These are phyloP conservation scores for Plenodomus tracheiphilus DNA, from an alignment of 2,329 filamentous ascomycete genomes.

Conservation along the genomic window DNA sequence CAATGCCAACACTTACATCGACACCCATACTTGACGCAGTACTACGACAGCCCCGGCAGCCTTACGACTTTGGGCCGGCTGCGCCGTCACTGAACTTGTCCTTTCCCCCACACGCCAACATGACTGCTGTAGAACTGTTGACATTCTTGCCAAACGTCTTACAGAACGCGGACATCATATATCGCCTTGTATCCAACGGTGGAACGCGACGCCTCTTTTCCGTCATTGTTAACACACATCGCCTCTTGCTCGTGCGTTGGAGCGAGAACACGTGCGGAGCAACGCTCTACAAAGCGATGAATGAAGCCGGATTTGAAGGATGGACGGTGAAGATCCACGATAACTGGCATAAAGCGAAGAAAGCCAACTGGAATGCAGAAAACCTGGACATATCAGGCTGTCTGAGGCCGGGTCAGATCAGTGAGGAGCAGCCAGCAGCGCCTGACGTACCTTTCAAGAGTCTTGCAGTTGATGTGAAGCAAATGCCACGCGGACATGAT, in stretches of 20 bases:
- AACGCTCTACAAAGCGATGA: conserved; percentile 22
- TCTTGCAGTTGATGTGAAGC: conserved; percentile 15
- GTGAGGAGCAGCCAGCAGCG: neutral
- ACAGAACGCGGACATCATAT: conserved; percentile 23
- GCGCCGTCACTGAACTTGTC: conserved; percentile 14
- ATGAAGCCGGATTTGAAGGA: conserved; percentile 13
- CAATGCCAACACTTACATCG: neutral
- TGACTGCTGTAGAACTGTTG: conserved; percentile 28
- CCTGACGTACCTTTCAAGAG: conserved; percentile 18
- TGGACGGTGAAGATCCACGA: conserved; percentile 22
- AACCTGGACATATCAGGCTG: conserved; percentile 9
- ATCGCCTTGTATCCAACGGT: conserved; percentile 27
- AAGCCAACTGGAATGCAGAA: conserved; percentile 10
- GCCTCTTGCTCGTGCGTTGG: conserved; percentile 12
- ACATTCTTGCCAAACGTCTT: conserved; percentile 27
- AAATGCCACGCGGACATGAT: conserved; percentile 17
- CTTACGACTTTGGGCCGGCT: conserved; percentile 7
- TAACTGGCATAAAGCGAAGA: conserved; percentile 6
- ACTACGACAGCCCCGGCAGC: neutral
- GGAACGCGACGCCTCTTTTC: conserved; percentile 10
- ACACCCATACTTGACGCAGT: neutral
- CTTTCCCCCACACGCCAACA: conserved; percentile 20
- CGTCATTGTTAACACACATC: conserved; percentile 20
- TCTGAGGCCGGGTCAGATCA: neutral
- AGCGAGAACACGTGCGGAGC: conserved; percentile 12